A percentile compares a stretch with the other conserved stretches of the same genome.
phyloP scores from a whole-genome alignment of 1,139 yeast genomes.

The Geotrichum restrictum region DNA sequence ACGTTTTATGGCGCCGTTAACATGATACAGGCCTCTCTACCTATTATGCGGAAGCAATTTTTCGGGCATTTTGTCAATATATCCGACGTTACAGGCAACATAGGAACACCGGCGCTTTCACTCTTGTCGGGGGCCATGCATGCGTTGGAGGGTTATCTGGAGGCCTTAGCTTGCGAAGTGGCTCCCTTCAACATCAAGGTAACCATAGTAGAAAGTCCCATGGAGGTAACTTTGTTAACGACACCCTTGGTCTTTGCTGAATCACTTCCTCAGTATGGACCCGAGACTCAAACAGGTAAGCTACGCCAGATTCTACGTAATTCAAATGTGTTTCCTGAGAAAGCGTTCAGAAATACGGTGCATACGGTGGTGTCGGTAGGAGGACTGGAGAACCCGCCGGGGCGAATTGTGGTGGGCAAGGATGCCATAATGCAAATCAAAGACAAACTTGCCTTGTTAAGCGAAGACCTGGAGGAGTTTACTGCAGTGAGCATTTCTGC shows the following conservation, averaged over 20 bases:
- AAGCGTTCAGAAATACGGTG: conserved; percentile 29
- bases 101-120: conserved; percentile 36
- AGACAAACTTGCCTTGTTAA: conserved; percentile 32
- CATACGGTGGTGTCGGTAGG: conserved; percentile 33
- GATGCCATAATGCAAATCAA: conserved; percentile 33
- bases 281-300: conserved; percentile 24
- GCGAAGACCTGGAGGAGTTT: conserved; percentile 37
- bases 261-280: conserved; percentile 25
- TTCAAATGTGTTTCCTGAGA: conserved; percentile 29
- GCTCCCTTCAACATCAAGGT: conserved; percentile 33
- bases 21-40: conserved; percentile 34
- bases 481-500: conserved; percentile 26
- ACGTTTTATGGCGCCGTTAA: conserved; percentile 34
- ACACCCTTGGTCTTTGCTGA: conserved; percentile 28
- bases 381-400: conserved; percentile 37
- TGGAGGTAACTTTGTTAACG: conserved; percentile 34
- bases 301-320: conserved; percentile 26
- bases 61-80: conserved; percentile 36
- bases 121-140: conserved; percentile 34
- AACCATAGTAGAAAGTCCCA: conserved; percentile 35
- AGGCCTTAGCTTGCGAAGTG: conserved; percentile 36
- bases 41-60: conserved; percentile 29
- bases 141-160: conserved; percentile 39
- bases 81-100: conserved; percentile 35
- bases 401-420: conserved; percentile 33